These are phyloP conservation scores for Fusarium piperis DNA, from an alignment of 2,329 filamentous ascomycete genomes.

Conservation along the genomic window DNA sequence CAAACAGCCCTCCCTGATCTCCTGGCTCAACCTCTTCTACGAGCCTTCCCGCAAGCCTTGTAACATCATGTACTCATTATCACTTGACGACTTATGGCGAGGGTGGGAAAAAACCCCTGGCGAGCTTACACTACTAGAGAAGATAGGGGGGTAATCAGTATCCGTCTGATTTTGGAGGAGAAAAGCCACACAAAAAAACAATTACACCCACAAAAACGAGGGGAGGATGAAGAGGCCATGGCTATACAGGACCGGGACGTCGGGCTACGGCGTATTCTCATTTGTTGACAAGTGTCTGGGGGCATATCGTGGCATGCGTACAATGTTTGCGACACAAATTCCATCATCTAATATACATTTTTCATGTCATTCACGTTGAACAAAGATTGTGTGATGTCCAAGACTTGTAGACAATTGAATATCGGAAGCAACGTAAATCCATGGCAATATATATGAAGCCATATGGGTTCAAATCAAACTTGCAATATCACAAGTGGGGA, in stretches of 20 bases:
- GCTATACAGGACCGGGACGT: slow-evolving; percentile 24
- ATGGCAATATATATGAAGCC: neutral
- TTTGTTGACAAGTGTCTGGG: slow-evolving; percentile 34
- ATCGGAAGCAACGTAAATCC: neutral
- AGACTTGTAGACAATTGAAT: neutral
- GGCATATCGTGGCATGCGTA: slow-evolving; percentile 24
- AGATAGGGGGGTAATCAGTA: slow-evolving; percentile 3
- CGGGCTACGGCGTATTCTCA: slow-evolving; percentile 36
- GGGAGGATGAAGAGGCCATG: slow-evolving; percentile 2
- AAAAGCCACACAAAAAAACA: slow-evolving; percentile 21
- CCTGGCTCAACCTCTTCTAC: neutral
- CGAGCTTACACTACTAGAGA: slow-evolving; percentile 13
- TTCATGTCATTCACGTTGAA: slow-evolving; percentile 24
- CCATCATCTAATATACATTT: slow-evolving; percentile 36
- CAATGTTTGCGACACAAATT: slow-evolving; percentile 24
- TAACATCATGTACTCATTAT: slow-evolving; percentile 43
- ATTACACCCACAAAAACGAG: slow-evolving; percentile 22
- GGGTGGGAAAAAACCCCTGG: slow-evolving; percentile 18
- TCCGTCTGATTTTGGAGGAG: slow-evolving; percentile 6
- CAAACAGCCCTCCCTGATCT: neutral
- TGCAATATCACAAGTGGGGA: no score
- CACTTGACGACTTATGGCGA: slow-evolving; percentile 39
- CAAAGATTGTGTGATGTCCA: neutral
- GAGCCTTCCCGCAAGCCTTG: slow-evolving; percentile 17
- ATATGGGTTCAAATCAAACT: neutral